phyloP scores from a whole-genome alignment of 805 yeast genomes.

The Saccharomycopsis vini region DNA sequence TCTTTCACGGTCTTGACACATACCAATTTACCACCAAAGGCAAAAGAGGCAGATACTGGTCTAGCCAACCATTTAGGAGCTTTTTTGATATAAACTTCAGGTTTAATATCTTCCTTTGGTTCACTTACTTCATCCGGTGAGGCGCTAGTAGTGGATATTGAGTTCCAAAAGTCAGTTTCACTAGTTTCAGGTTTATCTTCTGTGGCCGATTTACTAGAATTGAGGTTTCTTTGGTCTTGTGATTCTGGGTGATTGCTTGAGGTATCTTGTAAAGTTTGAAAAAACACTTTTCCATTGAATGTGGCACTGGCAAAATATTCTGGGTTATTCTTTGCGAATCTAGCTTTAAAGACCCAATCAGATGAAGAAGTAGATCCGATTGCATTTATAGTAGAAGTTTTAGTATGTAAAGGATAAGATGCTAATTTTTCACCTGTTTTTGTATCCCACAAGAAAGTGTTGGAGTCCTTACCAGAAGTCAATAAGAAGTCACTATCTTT shows the following conservation, averaged over 20 bases:
- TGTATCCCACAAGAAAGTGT: conserved; percentile 88
- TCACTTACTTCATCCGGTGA: conserved; percentile 27
- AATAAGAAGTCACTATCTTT: conserved; percentile 71
- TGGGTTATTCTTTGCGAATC: conserved; percentile 82
- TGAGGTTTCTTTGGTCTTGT: conserved; percentile 23
- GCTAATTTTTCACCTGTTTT: conserved; percentile 61
- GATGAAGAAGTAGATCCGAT: conserved; percentile 44
- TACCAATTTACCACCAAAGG: conserved; percentile 83
- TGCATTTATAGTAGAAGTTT: conserved; percentile 17
- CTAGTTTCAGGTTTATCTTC: conserved; percentile 17
- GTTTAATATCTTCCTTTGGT: conserved; percentile 33
- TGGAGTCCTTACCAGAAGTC: conserved; percentile 89
- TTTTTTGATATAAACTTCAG: conserved; percentile 60
- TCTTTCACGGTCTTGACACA: conserved; percentile 33
- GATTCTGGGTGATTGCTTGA: conserved; percentile 31
- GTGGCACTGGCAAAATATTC: conserved; percentile 85
- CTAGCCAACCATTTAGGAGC: conserved; percentile 86
- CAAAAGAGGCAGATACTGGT: conserved; percentile 71
- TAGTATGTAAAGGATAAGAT: conserved; percentile 52
- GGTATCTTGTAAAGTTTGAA: conserved; percentile 87
- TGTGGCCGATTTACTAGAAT: conserved; percentile 1
- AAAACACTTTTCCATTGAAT: conserved; percentile 70
- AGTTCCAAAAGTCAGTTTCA: conserved; percentile 83
- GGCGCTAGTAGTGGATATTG: conserved; percentile 39
- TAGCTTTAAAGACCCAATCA: conserved; percentile 87